Conservation (phyloP, 208 protist species). For the Endotrypanum monterogeii region DNA sequence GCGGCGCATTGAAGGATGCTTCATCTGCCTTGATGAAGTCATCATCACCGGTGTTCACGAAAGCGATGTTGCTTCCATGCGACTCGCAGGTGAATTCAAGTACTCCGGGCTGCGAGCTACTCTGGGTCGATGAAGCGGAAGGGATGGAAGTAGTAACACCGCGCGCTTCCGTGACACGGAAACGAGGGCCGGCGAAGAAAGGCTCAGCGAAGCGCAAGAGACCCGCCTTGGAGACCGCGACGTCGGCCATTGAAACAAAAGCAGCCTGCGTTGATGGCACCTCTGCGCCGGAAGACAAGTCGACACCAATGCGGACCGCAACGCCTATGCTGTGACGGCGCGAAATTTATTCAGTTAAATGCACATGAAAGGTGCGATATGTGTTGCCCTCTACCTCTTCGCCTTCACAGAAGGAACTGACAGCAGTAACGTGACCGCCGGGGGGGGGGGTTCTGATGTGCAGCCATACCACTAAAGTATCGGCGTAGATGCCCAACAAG, state of each 20-base stretch:
- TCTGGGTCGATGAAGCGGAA: constrained; percentile 14
- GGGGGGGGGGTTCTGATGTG: neutral
- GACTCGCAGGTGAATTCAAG: neutral
- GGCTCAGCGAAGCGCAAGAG: constrained; percentile 11
- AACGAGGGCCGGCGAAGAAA: neutral
- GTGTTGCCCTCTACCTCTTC: neutral
- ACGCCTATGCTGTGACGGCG: neutral
- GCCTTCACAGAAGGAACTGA: constrained; percentile 1
- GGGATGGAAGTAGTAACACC: neutral
- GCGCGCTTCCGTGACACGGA: neutral
- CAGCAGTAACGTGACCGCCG: neutral
- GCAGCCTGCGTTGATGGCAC: neutral
- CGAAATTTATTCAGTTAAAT: no score
- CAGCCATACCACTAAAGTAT: neutral
- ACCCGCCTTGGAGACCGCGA: neutral
- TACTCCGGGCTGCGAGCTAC: neutral
- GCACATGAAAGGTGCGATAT: neutral
- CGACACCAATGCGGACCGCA: neutral
- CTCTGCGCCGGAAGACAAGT: neutral
- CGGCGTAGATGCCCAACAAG: neutral
- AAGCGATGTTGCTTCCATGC: neutral
- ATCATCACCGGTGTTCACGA: neutral
- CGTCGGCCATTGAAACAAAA: constrained; percentile 4
- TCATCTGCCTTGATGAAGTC: neutral
- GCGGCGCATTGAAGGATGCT: neutral